Base-by-base conservation (phyloP, 148 eudicot species). In the Linanthus parryae region DNA sequence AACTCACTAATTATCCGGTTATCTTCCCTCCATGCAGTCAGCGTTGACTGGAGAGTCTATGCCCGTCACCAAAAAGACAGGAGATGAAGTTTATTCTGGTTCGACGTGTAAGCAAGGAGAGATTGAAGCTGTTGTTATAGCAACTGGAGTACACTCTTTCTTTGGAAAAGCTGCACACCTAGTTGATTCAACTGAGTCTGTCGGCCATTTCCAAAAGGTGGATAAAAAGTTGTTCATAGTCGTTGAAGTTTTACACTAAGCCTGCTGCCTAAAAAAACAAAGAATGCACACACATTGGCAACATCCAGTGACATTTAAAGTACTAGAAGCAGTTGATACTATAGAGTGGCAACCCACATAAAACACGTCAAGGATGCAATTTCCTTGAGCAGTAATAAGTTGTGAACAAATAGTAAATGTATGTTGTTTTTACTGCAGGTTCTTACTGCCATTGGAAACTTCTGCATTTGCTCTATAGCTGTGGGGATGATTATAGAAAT, bases 191-290 rank as follows among this genome's bases (percentile, higher is more conserved):
- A 83, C 90, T 52, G 75, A 79, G 51, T 58, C 44, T 38, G 65
- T 76, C 63, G 90, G 90, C 58, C 90, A 79, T 42, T 83, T 83
- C 62, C 90, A 83, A 67, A 59, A 79, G 90, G 90, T 83, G 48
- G 23, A 48, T 44, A n/a, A 41, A 42, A 26, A n/a, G n/a, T n/a
- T n/a, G n/a, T n/a, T n/a, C n/a, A n/a, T n/a, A n/a, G n/a, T n/a
- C n/a, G n/a, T n/a, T n/a, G n/a, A n/a, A n/a, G n/a, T n/a, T n/a
- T n/a, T n/a, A n/a, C n/a, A n/a, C n/a, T n/a, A n/a, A n/a, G n/a
- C n/a, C 30, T 21, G 28, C 20, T 28, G 40, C 61, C 42, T n/a
- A n/a, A n/a, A n/a, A n/a, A n/a, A n/a, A n/a, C n/a, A n/a, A n/a
- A n/a, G n/a, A n/a, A n/a, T n/a, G n/a, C n/a, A n/a, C n/a, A n/a